Evolutionary conservation across 192 early-diverging fungal genomes (phyloP), one percentile per base, ranked within the genome.

Genomic region (Obelidium mucronatum): DNA sequence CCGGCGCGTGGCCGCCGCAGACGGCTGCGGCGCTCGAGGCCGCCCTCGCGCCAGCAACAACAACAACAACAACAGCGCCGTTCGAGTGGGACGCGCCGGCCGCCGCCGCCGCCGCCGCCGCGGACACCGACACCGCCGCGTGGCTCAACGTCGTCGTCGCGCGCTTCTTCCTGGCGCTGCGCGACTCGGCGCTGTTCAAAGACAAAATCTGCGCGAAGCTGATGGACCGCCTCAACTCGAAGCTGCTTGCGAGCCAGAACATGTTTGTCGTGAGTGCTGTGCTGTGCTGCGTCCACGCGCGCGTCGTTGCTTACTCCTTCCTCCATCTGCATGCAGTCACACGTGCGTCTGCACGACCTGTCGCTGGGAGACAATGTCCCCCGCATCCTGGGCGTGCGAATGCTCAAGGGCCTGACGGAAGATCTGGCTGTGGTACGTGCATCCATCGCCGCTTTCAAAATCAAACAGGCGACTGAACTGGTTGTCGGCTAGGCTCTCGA

Each of bases 91-190:
- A 68, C 30, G 37, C 66, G 0, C 13, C 31, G 42, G 62, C 24
- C 34, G 11, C 26, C 11, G 6, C 42, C 28, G 52, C 53, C 40
- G 19, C 36, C 2, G 6, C 19, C 22, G 30, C 61, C 11, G 11
- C 48, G 37, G 30, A 6, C 2, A 11, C 55, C 54, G 75, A 67
- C 30, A 30, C 62, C 4, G 68, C 77, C 5, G 53, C 74, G 40
- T 89, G 84, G 83, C n/a, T 87, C 34, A 87, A 89, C 61, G 75
- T 89, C 3, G 31, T 80, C 15, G 73, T 80, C 15, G 69, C 84
- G 30, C 74, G 88, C 26, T 84, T 82, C 74, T 89, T 85, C 60
- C 70, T 89, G n/a, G 79, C 80, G 2, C 73, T 89, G 59, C 30
- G 88, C 34, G 83, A 78, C 37, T 76, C 65, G 24, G 33, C 70